Percentiles rank a stretch among this genome's conserved stretches.
Conservation (phyloP, 345 rosid genomes). For the Citrus unshiu region DNA sequence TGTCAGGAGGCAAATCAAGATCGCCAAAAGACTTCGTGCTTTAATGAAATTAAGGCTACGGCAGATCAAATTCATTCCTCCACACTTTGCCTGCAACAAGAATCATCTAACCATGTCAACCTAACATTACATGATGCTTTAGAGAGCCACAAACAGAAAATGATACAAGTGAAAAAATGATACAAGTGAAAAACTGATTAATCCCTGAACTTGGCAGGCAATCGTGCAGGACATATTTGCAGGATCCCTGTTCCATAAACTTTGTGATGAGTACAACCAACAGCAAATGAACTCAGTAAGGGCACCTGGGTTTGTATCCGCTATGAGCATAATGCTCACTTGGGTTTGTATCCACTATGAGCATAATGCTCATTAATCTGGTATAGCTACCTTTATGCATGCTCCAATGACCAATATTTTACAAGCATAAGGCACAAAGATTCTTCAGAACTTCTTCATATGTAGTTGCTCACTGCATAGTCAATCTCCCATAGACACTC, state of each 20-base stretch:
- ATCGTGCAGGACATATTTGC: slow-evolving; percentile 22
- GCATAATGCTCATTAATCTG: slow-evolving; percentile 34
- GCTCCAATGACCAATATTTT: slow-evolving; percentile 33
- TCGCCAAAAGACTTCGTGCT: too few species aligned
- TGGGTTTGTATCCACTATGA: slow-evolving; percentile 20
- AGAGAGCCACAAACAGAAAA: too few species aligned
- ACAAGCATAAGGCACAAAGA: slow-evolving; percentile 33
- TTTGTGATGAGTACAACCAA: slow-evolving; percentile 29
- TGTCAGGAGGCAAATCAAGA: too few species aligned
- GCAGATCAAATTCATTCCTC: too few species aligned
- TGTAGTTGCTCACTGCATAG: slow-evolving; percentile 28
- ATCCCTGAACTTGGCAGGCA: slow-evolving; percentile 22
- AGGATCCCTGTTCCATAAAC: slow-evolving; percentile 30
- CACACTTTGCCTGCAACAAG: too few species aligned
- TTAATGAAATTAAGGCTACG: too few species aligned
- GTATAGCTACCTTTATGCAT: slow-evolving; percentile 34
- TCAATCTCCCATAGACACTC: slow-evolving; percentile 36
- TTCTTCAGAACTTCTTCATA: slow-evolving; percentile 35
- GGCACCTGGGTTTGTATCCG: slow-evolving; percentile 15
- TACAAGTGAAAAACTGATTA: too few species aligned
- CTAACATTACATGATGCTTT: too few species aligned
- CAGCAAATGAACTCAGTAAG: slow-evolving; percentile 37
- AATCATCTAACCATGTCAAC: too few species aligned
- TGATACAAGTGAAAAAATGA: background rate
- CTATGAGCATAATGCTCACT: slow-evolving; percentile 32